These are phyloP conservation scores for Obba rivulosa DNA, from an alignment of 768 basidiomycete genomes.

Conservation along the genomic window DNA sequence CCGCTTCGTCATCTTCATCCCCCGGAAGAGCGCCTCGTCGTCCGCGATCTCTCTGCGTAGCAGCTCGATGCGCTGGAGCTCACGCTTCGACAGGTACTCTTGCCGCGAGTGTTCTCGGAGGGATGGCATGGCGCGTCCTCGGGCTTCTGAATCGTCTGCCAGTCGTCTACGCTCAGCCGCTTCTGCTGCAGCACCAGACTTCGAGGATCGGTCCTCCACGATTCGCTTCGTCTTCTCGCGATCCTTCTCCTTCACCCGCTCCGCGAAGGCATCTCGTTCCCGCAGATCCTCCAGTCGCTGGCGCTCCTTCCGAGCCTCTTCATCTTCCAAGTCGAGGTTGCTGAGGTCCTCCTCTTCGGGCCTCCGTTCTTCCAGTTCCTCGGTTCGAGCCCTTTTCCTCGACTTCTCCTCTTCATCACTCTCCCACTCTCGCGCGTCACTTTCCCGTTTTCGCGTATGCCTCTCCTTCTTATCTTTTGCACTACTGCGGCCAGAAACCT, in stretches of 20 bases:
- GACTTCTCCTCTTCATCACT: slow-evolving; percentile 82
- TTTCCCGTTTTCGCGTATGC: slow-evolving; percentile 74
- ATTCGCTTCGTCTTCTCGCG: slow-evolving; percentile 83
- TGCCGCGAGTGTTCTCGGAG: slow-evolving; percentile 87
- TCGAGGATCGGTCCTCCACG: slow-evolving; percentile 88
- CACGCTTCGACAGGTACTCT: slow-evolving; percentile 94
- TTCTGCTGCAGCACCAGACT: slow-evolving; percentile 68
- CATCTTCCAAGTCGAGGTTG: slow-evolving; percentile 59
- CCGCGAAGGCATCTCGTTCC: slow-evolving; percentile 92
- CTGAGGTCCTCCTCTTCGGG: slow-evolving; percentile 29
- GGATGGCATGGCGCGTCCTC: slow-evolving; percentile 54
- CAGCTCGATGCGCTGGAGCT: slow-evolving; percentile 92
- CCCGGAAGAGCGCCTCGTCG: slow-evolving; percentile 84
- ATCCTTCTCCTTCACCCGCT: slow-evolving; percentile 80
- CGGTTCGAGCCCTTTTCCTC: slow-evolving; percentile 56
- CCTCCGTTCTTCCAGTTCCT: slow-evolving; percentile 30
- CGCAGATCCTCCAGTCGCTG: slow-evolving; percentile 74
- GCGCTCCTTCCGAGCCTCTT: slow-evolving; percentile 60
- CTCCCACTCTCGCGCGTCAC: slow-evolving; percentile 82
- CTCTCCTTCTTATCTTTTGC: slow-evolving; percentile 55
- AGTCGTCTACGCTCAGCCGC: slow-evolving; percentile 75
- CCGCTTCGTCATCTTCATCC: slow-evolving; percentile 84
- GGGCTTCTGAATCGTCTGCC: slow-evolving; percentile 54
- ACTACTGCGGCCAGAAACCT: slow-evolving; percentile 29
- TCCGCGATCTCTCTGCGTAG: slow-evolving; percentile 91